Evolutionary conservation across 164 flowering plant species (phyloP), one percentile per base, ranked within the genome.

Genomic region (Echeveria elegans): DNA sequence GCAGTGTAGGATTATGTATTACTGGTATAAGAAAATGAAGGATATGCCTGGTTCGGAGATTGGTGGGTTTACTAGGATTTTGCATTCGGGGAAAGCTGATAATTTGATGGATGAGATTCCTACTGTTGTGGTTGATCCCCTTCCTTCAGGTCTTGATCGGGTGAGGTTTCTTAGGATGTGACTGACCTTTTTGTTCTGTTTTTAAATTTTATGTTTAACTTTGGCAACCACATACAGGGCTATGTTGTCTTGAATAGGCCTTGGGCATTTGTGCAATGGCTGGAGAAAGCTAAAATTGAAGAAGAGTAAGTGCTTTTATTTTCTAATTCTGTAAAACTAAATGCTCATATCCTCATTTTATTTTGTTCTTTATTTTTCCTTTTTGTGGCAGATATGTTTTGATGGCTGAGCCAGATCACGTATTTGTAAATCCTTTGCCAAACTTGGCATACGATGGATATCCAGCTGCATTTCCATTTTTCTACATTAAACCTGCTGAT

Each of bases 241-340:
- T 95, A 95, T 65, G 75, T 95, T 75, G 99, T 95, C 70, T 76
- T 95, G 56, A 95, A 92, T 69, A 87, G 99, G 74, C 99, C 99
- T 47, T 95, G 99, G 99, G 99, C 99, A 0, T 95, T 95, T 77
- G 96, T 95, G 64, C 99, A 95, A 67, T 95, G 99, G 99, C 83
- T 95, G 72, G 89, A 88, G 67, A 85, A 83, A 67, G 89, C 92
- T 6, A 81, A 68, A 21, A 92, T 95, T 68, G 85, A 87, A 70
- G 99, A 95, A 80, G 96, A 95, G 99, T 95, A 74, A 86, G 96
- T 72, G 71, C 37, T 64, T 10, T 32, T 29, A 16, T 24, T 2
- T 26, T 30, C 11, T 26, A 26, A 53, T 28, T 53, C 16, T 16
- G 31, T 53, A 53, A 53, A 8, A 26, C 60, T 10, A 2, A 9